phyloP scores from a whole-genome alignment of 192 early-diverging fungal genomes.

The Coemansia sp. region DNA sequence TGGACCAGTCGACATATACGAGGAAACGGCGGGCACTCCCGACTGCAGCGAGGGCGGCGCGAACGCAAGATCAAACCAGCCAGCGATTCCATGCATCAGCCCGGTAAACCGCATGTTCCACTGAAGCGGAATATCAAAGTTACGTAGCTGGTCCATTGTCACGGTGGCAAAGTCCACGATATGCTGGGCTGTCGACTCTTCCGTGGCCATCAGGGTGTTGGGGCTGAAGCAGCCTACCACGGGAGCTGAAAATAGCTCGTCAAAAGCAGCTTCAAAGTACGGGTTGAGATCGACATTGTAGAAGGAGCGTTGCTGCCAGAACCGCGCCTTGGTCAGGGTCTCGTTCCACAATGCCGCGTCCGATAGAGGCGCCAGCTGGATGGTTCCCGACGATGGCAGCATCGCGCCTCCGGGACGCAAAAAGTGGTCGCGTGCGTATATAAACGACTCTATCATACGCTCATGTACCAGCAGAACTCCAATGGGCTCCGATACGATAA shows the following conservation, averaged over 20 bases:
- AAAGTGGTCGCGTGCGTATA: slow-evolving; percentile 70
- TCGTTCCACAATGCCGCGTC: slow-evolving; percentile 82
- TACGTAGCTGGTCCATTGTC: slow-evolving; percentile 70
- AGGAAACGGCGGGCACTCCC: slow-evolving; percentile 51
- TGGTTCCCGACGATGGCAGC: slow-evolving; percentile 85
- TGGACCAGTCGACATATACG: slow-evolving; percentile 86
- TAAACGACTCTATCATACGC: slow-evolving; percentile 72
- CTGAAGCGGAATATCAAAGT: slow-evolving; percentile 80
- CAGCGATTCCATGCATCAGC: slow-evolving; percentile 88
- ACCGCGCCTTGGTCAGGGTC: slow-evolving; percentile 88
- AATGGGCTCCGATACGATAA: slow-evolving; percentile 95
- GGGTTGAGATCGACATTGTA: slow-evolving; percentile 91
- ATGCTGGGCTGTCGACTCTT: slow-evolving; percentile 35
- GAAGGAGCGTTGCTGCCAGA: slow-evolving; percentile 84
- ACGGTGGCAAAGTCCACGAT: slow-evolving; percentile 87
- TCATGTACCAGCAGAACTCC: slow-evolving; percentile 96
- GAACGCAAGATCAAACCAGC: slow-evolving; percentile 95
- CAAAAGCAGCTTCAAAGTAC: slow-evolving; percentile 75
- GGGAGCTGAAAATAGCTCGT: slow-evolving; percentile 79
- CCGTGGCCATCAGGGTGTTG: slow-evolving; percentile 66
- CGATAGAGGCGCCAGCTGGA: slow-evolving; percentile 83
- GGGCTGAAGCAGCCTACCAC: slow-evolving; percentile 94
- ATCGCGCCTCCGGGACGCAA: slow-evolving; percentile 91
- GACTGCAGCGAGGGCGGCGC: slow-evolving; percentile 54
- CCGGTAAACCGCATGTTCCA: slow-evolving; percentile 86